Conservation (phyloP, 1,284 basidiomycete genomes). For the Rhodotorula sp. region DNA sequence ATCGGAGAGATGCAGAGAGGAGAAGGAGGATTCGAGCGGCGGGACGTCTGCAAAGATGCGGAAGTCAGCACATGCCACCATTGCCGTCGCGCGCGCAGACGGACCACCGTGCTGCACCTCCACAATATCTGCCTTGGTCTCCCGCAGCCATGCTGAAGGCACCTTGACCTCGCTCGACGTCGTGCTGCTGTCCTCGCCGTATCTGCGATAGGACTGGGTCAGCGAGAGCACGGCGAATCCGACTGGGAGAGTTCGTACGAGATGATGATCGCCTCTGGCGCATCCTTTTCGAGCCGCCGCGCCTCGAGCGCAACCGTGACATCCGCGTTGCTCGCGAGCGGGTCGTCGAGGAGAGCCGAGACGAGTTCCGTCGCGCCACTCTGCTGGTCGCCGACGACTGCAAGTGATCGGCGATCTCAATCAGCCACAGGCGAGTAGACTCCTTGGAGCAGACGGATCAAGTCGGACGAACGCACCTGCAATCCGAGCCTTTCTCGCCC, state of each 20-base stretch:
- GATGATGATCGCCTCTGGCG: constrained; percentile 18
- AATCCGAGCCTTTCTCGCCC: too few species aligned
- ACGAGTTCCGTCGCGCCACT: constrained; percentile 19
- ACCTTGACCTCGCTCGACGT: constrained; percentile 4
- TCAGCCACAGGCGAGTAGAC: too few species aligned
- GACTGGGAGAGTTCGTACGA: neutral
- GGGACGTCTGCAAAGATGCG: constrained; percentile 2
- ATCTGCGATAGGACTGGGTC: constrained; percentile 8
- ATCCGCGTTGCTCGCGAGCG: constrained; percentile 25
- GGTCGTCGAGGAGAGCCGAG: constrained; percentile 34
- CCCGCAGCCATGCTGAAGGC: constrained; percentile 27
- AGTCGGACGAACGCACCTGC: too few species aligned
- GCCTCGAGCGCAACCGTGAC: constrained; percentile 28
- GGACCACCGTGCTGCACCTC: constrained; percentile 33
- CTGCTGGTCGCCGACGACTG: constrained; percentile 30
- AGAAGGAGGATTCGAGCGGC: constrained; percentile 31
- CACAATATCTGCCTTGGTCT: constrained; percentile 20
- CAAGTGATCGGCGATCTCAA: too few species aligned
- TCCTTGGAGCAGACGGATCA: too few species aligned
- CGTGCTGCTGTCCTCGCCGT: neutral
- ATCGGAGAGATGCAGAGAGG: constrained; percentile 32
- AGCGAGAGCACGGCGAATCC: neutral
- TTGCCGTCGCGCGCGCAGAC: neutral
- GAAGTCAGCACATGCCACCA: neutral
- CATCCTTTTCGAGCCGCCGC: constrained; percentile 5